A percentile compares a stretch with the other conserved stretches of the same genome.
Conservation (phyloP, 2,329 filamentous ascomycete genomes). For the Cryphonectria japonica region DNA sequence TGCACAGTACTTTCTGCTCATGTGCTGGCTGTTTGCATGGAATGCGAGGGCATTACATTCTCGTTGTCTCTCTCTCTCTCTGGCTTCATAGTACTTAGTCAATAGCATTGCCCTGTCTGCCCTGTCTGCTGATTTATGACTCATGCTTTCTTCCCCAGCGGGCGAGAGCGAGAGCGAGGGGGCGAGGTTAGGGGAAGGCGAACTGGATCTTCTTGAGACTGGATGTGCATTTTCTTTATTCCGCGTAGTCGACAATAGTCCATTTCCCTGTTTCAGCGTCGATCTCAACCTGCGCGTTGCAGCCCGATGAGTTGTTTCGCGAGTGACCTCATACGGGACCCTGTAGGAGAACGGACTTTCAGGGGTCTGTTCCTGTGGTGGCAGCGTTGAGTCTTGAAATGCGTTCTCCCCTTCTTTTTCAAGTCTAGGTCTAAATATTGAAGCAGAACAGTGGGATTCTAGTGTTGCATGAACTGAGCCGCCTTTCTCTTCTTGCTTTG, state of each 20-base stretch:
- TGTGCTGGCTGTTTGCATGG: background rate
- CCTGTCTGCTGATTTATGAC: background rate
- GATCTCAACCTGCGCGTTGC: background rate
- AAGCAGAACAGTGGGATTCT: background rate
- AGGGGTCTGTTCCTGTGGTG: background rate
- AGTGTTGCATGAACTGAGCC: background rate
- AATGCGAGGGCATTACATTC: background rate
- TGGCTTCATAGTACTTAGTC: background rate
- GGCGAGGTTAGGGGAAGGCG: background rate
- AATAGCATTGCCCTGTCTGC: background rate
- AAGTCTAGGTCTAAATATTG: background rate
- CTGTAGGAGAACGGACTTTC: background rate
- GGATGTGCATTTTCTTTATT: background rate
- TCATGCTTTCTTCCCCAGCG: background rate
- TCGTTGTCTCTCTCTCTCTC: background rate
- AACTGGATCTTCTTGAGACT: background rate
- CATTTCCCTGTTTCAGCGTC: conserved; percentile 5
- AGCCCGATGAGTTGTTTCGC: background rate
- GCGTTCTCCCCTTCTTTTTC: no score
- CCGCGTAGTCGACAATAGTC: background rate
- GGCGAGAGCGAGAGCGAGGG: background rate
- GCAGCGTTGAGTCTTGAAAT: background rate
- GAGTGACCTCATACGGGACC: background rate
- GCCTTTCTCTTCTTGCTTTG: background rate
- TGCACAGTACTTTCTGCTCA: background rate